These are phyloP conservation scores for Penicillium sp. DNA, from an alignment of 2,329 filamentous ascomycete species.

Conservation along the genomic window DNA sequence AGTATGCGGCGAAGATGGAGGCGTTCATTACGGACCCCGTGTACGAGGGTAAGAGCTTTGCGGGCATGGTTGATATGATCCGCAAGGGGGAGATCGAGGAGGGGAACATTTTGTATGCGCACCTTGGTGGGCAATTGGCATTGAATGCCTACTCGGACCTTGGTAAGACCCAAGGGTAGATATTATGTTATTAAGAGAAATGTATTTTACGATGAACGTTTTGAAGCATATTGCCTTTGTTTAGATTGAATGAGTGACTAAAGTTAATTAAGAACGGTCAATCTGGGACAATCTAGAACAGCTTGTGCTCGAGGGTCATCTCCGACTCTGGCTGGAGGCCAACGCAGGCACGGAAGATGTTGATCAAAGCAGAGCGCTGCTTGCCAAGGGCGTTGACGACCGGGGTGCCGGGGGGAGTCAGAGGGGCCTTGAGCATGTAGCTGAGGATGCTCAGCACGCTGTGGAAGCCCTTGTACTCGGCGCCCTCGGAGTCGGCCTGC, in stretches of 20 bases:
- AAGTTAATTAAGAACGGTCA: constrained; percentile 21
- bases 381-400: constrained; percentile 95
- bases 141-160: constrained; percentile 66
- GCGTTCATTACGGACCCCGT: constrained; percentile 75
- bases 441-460: constrained; percentile 94
- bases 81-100: constrained; percentile 62
- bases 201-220: background rate
- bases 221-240: background rate
- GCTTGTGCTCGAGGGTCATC: constrained; percentile 99
- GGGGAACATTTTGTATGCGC: constrained; percentile 71
- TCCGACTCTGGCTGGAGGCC: constrained; percentile 96
- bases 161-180: constrained; percentile 20
- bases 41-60: constrained; percentile 75
- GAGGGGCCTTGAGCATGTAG: constrained; percentile 96
- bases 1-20: constrained; percentile 68
- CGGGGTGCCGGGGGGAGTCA: constrained; percentile 91
- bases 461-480: constrained; percentile 90
- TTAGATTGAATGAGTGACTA: constrained; percentile 29
- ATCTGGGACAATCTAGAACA: constrained; percentile 61
- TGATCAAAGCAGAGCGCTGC: constrained; percentile 90
- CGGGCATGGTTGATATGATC: constrained; percentile 70
- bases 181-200: background rate
- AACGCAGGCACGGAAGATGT: constrained; percentile 98
- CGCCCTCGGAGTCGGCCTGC: constrained; percentile 65
- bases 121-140: constrained; percentile 70